Base-by-base conservation (phyloP, 2,329 filamentous ascomycete species). In the Alternaria alternata region DNA sequence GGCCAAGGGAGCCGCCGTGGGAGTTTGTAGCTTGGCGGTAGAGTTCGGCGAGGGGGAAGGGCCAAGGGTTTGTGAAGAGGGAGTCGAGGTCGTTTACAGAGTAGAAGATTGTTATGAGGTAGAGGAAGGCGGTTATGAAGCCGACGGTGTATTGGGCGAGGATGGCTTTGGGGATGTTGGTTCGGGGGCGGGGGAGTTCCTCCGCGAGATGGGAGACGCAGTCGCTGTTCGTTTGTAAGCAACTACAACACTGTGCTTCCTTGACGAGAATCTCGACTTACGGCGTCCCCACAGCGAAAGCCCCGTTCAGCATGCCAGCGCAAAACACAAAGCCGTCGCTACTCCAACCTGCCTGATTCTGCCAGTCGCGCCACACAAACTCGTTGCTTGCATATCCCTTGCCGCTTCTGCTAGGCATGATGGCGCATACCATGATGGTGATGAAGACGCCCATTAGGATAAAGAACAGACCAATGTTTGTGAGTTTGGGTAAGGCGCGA, bases 271-370 rank as follows among this genome's bases (percentile, higher is more conserved):
- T 7, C 26, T 28, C 12, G 7, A 68, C 73, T 63, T 65, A 75
- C 11, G 88, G 86, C 1, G 87, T 86, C 7, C 89, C 90, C 11
- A 91, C 86, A 44, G 86, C 85, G 71, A 87, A 92, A 3, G 89
- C 89, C 11, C 88, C 89, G 67, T 92, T 92, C 24, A 91, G 80
- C 74, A 90, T 88, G 18, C 88, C 88, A 0, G 86, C 79, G 26
- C 89, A 78, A 63, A 91, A 90, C 2, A 87, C 87, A n/a, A 90
- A 85, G 16, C 87, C 87, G 44, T 86, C 80, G 53, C 80, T 84
- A 1, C 64, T 66, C 65, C 79, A 84, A 1, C 82, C 82, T 0
- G 82, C 81, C 54, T 78, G 70, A 57, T 84, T 84, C n/a, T 66
- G 59, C 77, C 81, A 84, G 5, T 83, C 78, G 11, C 68, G 72